Evolutionary conservation across 495 filamentous ascomycete species (phyloP).

Genomic region (Hypoxylon crocopeplum): DNA sequence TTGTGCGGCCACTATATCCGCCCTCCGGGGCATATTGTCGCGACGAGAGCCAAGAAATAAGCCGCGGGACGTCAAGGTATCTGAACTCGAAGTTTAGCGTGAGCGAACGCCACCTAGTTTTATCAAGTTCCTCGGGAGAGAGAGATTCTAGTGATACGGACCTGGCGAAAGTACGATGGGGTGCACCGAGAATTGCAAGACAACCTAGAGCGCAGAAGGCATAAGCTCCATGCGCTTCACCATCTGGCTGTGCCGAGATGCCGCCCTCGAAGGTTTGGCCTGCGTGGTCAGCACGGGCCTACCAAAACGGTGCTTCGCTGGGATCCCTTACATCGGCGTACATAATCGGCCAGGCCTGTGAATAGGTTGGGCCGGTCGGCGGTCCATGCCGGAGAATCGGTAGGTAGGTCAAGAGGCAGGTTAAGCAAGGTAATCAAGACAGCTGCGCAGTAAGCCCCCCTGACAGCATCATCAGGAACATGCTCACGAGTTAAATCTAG

Average conservation of each 20-base stretch:
- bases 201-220: conserved; percentile 93
- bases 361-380: conserved; percentile 62
- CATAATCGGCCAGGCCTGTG: conserved; percentile 75
- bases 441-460: conserved; percentile 89
- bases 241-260: conserved; percentile 78
- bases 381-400: conserved; percentile 60
- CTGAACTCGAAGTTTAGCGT: conserved; percentile 47
- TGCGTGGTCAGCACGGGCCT: conserved; percentile 45
- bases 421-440: conserved; percentile 82
- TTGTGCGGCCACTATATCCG: conserved; percentile 90
- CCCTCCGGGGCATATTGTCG: conserved; percentile 93
- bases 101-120: conserved; percentile 1
- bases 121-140: conserved; percentile 11
- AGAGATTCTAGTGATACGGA: conserved; percentile 45
- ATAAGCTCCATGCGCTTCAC: conserved; percentile 95
- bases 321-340: conserved; percentile 73
- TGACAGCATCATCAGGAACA: conserved; percentile 43
- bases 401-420: conserved; percentile 77
- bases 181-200: conserved; percentile 80
- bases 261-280: conserved; percentile 96
- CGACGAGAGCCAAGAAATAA: conserved; percentile 86
- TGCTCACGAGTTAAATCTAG: conserved; percentile 18
- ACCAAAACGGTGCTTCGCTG: conserved; percentile 3
- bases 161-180: conserved; percentile 71
- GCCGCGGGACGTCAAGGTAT: conserved; percentile 76